Base-by-base conservation (phyloP, 257 asterid genomes). In the Nyctanthes arbortristis region DNA sequence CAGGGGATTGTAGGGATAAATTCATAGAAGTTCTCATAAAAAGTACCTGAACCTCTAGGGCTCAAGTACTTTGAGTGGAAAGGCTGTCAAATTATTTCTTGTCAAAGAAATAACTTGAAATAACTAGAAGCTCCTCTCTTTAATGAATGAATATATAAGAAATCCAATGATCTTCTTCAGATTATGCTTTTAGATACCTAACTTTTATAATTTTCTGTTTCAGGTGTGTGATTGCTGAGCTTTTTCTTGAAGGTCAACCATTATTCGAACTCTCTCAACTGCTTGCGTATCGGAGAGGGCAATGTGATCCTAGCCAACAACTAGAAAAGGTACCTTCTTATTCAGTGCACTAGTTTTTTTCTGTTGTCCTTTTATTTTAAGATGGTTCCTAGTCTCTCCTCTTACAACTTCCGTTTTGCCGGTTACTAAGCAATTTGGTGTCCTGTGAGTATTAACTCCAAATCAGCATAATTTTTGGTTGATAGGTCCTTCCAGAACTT, bases 181-280 rank as follows among this genome's bases (percentile, higher is more conserved):
- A 18, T 45, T 28, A 7, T 63, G 47, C 57, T 57, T 79, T 60
- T 67, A 35, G 16, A 58, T 65, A 29, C 63, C 54, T 61, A 45
- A 75, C 35, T 58, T 45, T 32, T 35, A 52, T 63, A 45, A 55
- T 67, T 63, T 68, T 69, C 75, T 78, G 75, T 67, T 75, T 79
- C 91, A 93, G 99, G 83, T 93, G 99, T 85, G 99, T 93, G 76
- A 86, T 93, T 78, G 99, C 96, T 37, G 99, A 93, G 89, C 97
- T 93, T 78, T 93, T 93, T 79, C 94, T 91, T 65, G 99, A 93
- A 84, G 97, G 99, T 73, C 99, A 91, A 76, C 96, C 97, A 29
- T 78, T 93, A 75, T 93, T 93, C 72, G 99, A 93, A 78, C 84
- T 91, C 80, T 89, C 99, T 73, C 99, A 93, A 73, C 84, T 93